Base-by-base conservation (phyloP, 2,329 filamentous ascomycete genomes). In the Chaetomium globosum region DNA sequence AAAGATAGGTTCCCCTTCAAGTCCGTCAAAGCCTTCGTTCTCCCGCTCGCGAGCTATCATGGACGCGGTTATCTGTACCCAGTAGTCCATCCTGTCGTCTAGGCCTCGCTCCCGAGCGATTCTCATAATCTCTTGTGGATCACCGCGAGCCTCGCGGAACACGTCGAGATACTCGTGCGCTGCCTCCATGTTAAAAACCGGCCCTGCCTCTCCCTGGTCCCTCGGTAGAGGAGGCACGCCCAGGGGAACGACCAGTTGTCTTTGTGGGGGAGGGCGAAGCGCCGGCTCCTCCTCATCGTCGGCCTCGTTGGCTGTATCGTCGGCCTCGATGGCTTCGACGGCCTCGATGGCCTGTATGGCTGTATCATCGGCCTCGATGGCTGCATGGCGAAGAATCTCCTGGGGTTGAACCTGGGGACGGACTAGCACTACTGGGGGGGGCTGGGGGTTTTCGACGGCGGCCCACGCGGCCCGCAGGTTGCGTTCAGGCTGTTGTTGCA, bases 401-500 rank as follows among this genome's bases (percentile, higher is more conserved):
- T 54, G 52, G 26, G 43, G 16, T 4, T 54, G 39, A 31, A 56
- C 43, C 6, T 60, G 26, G 6, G 48, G 36, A 23, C 33, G n/a
- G 19, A 5, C 52, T 28, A 55, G 60, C 2, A 49, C 55, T 1
- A 16, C 46, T n/a, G 49, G 53, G 10, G 6, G 57, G 4, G 64
- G 31, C 13, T 33, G 59, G 9, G 68, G 28, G 57, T 65, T 60
- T 52, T 73, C 69, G n/a, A 30, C 70, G 16, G 74, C 74, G 12
- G 83, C 86, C 73, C 88, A 85, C 3, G 85, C 85, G 9, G 84
- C 89, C 0, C 87, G 89, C 81, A 95, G 89, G 72, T 96, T 96
- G 71, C 95, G 89, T 69, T 93, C 89, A 5, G 94, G 95, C 74
- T 99, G 95, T 75, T 99, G 95, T 75, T 99, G 95, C 10, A 99